Base-by-base conservation (phyloP, 2,329 filamentous ascomycete species). In the Clarireedia homoeocarpa region DNA sequence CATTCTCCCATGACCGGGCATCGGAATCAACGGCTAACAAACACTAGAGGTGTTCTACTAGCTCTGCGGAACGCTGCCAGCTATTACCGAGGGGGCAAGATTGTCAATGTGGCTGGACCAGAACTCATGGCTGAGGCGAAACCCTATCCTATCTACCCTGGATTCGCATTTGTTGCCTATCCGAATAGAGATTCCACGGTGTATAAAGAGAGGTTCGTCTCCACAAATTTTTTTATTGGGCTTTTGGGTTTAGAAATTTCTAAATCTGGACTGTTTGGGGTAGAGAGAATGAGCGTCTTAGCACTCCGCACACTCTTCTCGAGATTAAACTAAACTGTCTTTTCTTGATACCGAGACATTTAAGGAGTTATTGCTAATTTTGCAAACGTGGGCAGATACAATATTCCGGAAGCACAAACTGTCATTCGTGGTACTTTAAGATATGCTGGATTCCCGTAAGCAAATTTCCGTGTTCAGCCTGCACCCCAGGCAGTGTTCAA, bases 321-420 rank as follows among this genome's bases (percentile, higher is more conserved):
- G 12, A 14, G 30, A 12, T 12, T 34, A 12, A 34, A 34, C 30
- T 14, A 3, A 34, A 34, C 10, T 12, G 30, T 34, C 30, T 34
- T 34, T 12, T 12, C 30, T 34, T 12, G 30, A 34, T 9, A 34
- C 30, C 30, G 9, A 34, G 4, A 34, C 12, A 34, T 9, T 4
- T 34, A 34, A 34, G 10, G 10, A 12, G 30, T 12, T 5, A 34
- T 34, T 34, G 30, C 30, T 34, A 34, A 34, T 4, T 9, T 34
- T 12, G 10, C 30, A 4, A 12, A 4, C 10, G 9, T 34, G 7
- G 9, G 30, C 9, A 34, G 30, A 61, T 96, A 96, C 81, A 75
- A 83, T 73, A 96, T 96, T 68, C 91, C 91, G 51, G 92, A 97
- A 76, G 90, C 89, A 14, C 74, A 95, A 73, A 96, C 89, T 52